Conservation (phyloP, 1,139 yeast genomes). For the Sugiyamaella paludigena region DNA sequence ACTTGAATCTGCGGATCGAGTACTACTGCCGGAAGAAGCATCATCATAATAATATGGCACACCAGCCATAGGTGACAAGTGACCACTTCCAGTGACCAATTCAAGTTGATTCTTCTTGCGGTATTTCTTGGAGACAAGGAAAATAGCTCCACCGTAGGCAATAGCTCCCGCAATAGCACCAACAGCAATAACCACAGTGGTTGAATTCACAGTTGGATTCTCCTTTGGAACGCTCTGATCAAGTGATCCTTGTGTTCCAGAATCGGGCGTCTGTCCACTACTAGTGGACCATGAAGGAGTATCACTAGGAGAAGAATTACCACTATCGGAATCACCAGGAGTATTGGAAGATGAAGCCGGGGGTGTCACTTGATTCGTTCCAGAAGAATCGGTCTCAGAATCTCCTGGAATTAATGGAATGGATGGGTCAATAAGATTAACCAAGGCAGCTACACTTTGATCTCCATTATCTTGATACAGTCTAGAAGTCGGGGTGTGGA, state of each 20-base stretch:
- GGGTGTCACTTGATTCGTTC: slow-evolving; percentile 1
- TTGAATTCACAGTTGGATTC: slow-evolving; percentile 30
- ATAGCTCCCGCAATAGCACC: slow-evolving; percentile 41
- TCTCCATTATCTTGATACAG: slow-evolving; percentile 37
- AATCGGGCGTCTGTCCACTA: slow-evolving; percentile 13
- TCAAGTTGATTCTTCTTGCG: slow-evolving; percentile 27
- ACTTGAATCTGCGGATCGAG: slow-evolving; percentile 18
- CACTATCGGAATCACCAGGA: slow-evolving; percentile 15
- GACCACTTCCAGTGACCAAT: slow-evolving; percentile 7
- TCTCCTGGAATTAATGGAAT: slow-evolving; percentile 35
- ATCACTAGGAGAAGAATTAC: slow-evolving; percentile 11
- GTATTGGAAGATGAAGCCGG: slow-evolving; percentile 19
- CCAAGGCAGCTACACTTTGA: slow-evolving; percentile 35
- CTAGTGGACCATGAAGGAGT: slow-evolving; percentile 3
- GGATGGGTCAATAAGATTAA: slow-evolving; percentile 41
- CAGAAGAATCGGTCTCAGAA: slow-evolving; percentile 18
- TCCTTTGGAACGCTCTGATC: slow-evolving; percentile 33
- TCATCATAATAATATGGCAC: slow-evolving; percentile 20
- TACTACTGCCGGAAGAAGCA: slow-evolving; percentile 17
- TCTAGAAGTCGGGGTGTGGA: slow-evolving; percentile 35
- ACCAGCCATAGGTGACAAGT: slow-evolving; percentile 8
- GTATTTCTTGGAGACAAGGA: slow-evolving; percentile 35
- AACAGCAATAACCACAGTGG: slow-evolving; percentile 41
- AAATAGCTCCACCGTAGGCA: slow-evolving; percentile 38
- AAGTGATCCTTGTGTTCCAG: slow-evolving; percentile 34